Evolutionary conservation across 192 early-diverging fungal species (phyloP).

Genomic region (Podila epigama): DNA sequence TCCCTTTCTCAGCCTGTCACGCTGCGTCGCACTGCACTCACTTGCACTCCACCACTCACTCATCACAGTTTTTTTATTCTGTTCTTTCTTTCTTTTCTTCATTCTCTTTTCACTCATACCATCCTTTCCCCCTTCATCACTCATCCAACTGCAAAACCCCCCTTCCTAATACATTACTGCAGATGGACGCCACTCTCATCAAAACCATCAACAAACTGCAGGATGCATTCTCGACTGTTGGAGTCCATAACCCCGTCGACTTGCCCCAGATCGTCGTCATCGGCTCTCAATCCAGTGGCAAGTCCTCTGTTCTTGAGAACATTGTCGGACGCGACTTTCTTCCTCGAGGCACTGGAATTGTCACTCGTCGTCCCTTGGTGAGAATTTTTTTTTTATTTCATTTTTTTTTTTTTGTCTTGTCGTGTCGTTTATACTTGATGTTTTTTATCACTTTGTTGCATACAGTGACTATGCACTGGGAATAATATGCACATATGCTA

Average conservation of each 20-base stretch:
- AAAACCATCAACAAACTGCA: conserved; percentile 84
- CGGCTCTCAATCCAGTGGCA: conserved; percentile 90
- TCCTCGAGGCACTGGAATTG: conserved; percentile 96
- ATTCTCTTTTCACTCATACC: neutral
- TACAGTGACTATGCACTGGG: neutral
- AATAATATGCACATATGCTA: neutral
- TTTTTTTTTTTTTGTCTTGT: neutral
- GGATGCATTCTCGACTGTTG: conserved; percentile 89
- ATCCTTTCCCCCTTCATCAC: neutral
- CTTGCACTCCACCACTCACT: neutral
- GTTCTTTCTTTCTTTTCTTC: neutral
- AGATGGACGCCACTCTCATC: conserved; percentile 62
- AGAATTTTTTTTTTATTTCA: neutral
- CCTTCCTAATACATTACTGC: neutral
- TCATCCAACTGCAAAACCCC: too few species aligned
- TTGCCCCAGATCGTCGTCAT: conserved; percentile 89
- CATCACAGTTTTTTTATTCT: neutral
- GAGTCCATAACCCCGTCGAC: conserved; percentile 90
- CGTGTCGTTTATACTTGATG: neutral
- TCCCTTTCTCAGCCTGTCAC: too few species aligned
- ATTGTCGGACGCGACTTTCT: conserved; percentile 99
- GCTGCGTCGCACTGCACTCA: too few species aligned
- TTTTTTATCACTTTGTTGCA: neutral
- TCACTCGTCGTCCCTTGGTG: conserved; percentile 95
- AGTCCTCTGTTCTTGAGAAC: conserved; percentile 98